Evolutionary conservation across 345 rosid genomes (phyloP), one percentile per base, ranked within the genome.

Genomic region (Eucalyptus decipiens): DNA sequence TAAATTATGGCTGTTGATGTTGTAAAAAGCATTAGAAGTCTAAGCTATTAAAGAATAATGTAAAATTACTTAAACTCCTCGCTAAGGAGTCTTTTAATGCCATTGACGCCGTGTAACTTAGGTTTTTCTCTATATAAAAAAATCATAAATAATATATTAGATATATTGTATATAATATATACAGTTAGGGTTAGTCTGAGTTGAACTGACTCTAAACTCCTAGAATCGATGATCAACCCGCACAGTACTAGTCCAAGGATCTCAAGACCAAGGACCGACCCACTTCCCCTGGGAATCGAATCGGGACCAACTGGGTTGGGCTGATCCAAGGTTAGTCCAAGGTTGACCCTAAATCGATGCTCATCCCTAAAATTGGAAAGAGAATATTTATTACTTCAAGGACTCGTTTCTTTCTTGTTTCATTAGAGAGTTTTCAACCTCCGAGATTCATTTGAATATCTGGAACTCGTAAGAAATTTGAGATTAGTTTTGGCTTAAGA

Each of bases 231-330:
- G 24, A 52, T 52, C 58, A 52, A 52, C 58, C 4, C 1, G 0
- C 5, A 52, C 5, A 52, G 0, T 52, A 52, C 2, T 52, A 52
- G 1, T 52, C 56, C 4, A 52, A 52, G 24, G 56, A 52, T 52
- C 56, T 52, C 1, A 52, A 52, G 9, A 52, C 56, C 0, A 52
- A 52, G 1, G 58, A 8, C 1, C 0, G 5, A 8, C 24, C 24
- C 2, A 8, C 10, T 52, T 52, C 24, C 1, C 58, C 0, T 0
- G 0, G 10, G 10, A 19, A 52, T 0, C 0, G 0, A 52, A 52
- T 52, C 0, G 0, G 24, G 58, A 52, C 11, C 24, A 0, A 51
- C 0, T 51, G 24, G 2, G 24, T 19, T 52, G 5, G 58, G 58
- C 1, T 52, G 5, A 52, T 52, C 1, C 24, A 52, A 52, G 24